A percentile compares a stretch with the other conserved stretches of the same genome.
phyloP scores from a whole-genome alignment of 1,284 basidiomycete genomes.

The Irpex sp. region DNA sequence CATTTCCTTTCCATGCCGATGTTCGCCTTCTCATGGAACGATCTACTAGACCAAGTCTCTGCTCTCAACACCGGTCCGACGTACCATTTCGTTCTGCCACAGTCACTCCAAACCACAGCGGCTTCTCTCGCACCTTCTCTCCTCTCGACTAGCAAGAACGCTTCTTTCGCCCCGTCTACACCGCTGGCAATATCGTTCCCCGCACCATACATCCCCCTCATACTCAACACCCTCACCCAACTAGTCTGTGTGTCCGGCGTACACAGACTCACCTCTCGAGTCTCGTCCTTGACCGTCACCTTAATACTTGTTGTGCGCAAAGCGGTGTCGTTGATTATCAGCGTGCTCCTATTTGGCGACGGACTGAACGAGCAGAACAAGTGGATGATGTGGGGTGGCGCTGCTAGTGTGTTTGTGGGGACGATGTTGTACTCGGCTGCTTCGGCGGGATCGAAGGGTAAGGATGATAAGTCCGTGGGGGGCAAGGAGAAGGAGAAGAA shows the following conservation, averaged over 20 bases:
- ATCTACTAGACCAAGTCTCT: slow-evolving; percentile 48
- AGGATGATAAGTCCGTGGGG: neutral
- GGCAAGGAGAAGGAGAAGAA: slow-evolving; percentile 8
- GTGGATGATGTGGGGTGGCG: slow-evolving; percentile 62
- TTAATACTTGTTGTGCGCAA: slow-evolving; percentile 89
- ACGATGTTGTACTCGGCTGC: slow-evolving; percentile 66
- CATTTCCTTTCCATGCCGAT: slow-evolving; percentile 74
- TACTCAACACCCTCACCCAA: slow-evolving; percentile 82
- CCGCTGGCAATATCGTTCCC: slow-evolving; percentile 42
- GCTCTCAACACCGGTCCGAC: slow-evolving; percentile 41
- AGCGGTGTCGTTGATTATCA: slow-evolving; percentile 80
- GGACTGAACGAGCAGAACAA: slow-evolving; percentile 27
- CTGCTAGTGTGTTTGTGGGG: slow-evolving; percentile 65
- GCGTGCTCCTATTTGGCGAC: slow-evolving; percentile 48
- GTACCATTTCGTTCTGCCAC: slow-evolving; percentile 19
- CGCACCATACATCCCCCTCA: slow-evolving; percentile 61
- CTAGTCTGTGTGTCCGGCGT: slow-evolving; percentile 90
- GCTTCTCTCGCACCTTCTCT: neutral
- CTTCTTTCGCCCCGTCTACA: slow-evolving; percentile 3
- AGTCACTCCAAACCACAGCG: slow-evolving; percentile 17
- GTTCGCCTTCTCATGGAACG: slow-evolving; percentile 56
- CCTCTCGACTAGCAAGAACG: neutral
- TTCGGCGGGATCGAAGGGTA: slow-evolving; percentile 1
- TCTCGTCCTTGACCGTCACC: slow-evolving; percentile 82
- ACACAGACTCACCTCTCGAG: slow-evolving; percentile 77